Conservation (phyloP, 371 early-diverging fungal species). For the Mucor ambiguus region DNA sequence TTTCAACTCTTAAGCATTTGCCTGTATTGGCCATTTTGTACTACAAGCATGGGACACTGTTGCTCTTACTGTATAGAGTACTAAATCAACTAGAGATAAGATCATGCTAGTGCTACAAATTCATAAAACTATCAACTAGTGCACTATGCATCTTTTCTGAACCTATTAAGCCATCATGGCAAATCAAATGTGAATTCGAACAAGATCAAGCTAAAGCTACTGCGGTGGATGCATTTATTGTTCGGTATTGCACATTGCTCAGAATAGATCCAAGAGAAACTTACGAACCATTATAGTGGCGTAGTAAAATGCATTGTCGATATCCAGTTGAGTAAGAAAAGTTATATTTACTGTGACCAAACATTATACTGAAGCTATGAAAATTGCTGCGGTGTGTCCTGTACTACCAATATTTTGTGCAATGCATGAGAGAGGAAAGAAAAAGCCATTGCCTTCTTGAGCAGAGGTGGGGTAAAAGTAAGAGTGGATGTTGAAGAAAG, state of each 20-base stretch:
- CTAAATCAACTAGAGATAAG: neutral
- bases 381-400: neutral
- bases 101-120: neutral
- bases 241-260: neutral
- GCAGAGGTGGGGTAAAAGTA: neutral
- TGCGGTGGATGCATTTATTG: neutral
- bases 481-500: neutral
- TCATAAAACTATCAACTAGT: neutral
- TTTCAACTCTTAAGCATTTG: neutral
- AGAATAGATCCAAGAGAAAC: neutral
- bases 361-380: neutral
- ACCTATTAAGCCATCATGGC: neutral
- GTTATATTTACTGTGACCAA: neutral
- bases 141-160: neutral
- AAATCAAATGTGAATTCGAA: neutral
- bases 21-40: neutral
- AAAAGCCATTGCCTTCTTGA: neutral
- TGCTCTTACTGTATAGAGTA: neutral
- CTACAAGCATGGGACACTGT: neutral
- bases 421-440: neutral
- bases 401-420: neutral
- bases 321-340: neutral
- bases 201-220: neutral
- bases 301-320: neutral
- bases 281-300: neutral